A percentile compares a stretch with the other conserved stretches of the same genome.
Evolutionary conservation across 345 rosid genomes (phyloP).

Genomic region (Chamaenerion angustifolium): DNA sequence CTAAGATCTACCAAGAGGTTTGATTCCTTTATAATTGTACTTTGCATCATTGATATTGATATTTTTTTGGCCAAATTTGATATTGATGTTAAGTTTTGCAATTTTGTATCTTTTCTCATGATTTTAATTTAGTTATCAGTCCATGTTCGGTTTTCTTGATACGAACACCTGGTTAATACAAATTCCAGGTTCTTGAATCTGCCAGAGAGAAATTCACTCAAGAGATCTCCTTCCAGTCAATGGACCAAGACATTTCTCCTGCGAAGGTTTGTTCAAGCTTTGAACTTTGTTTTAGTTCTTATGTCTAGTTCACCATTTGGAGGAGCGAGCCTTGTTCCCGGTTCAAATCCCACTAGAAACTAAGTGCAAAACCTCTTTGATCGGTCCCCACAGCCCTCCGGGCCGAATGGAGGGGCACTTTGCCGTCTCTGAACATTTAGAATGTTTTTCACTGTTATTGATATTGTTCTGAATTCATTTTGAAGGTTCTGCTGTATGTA

Average conservation of each 20-base stretch:
- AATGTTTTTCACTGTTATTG: background rate
- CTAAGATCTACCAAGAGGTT: slow-evolving; percentile 63
- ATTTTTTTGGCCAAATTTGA: too few species aligned
- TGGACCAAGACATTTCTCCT: slow-evolving; percentile 64
- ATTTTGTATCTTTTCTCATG: background rate
- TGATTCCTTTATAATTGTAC: slow-evolving; percentile 19
- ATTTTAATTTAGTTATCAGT: slow-evolving; percentile 4
- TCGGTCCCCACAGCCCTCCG: too few species aligned
- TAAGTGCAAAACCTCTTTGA: too few species aligned
- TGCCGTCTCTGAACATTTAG: too few species aligned
- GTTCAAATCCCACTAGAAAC: too few species aligned
- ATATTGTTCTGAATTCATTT: background rate
- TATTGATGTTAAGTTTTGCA: background rate
- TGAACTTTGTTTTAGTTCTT: too few species aligned
- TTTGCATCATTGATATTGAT: background rate
- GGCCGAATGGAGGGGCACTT: too few species aligned
- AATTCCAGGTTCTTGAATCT: slow-evolving; percentile 41
- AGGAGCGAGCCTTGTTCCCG: too few species aligned
- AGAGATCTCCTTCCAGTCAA: slow-evolving; percentile 59
- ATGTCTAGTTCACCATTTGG: too few species aligned
- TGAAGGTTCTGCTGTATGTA: slow-evolving; percentile 60
- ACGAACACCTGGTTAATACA: background rate
- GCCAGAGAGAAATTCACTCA: slow-evolving; percentile 55
- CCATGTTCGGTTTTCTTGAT: slow-evolving; percentile 9
- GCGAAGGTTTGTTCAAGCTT: slow-evolving; percentile 39